Conservation (phyloP, 2,329 filamentous ascomycete genomes). For the Penicillium freii region DNA sequence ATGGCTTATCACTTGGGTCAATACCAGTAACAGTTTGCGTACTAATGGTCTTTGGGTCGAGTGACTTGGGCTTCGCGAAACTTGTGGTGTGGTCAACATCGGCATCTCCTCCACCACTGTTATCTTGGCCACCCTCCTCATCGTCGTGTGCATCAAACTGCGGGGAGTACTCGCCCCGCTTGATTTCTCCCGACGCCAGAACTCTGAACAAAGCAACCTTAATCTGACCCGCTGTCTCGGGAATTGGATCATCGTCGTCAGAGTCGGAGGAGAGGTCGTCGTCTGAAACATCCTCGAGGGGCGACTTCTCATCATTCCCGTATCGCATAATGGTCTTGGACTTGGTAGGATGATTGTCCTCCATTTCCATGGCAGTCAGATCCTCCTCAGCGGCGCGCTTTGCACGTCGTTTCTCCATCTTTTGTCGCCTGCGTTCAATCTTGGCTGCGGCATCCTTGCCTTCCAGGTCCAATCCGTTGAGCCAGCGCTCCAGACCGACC, state of each 20-base stretch:
- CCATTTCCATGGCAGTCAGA: constrained; percentile 46
- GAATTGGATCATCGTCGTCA: constrained; percentile 73
- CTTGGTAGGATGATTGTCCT: constrained; percentile 32
- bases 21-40: constrained; percentile 99
- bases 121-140: constrained; percentile 67
- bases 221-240: constrained; percentile 94
- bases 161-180: constrained; percentile 95
- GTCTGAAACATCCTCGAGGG: constrained; percentile 69
- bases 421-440: constrained; percentile 61
- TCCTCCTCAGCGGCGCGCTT: constrained; percentile 65
- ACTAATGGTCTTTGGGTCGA: constrained; percentile 96
- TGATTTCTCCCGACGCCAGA: constrained; percentile 92
- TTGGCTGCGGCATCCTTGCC: constrained; percentile 87
- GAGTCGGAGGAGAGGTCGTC: constrained; percentile 70
- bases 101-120: constrained; percentile 64
- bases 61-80: constrained; percentile 92
- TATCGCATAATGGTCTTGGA: constrained; percentile 69
- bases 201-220: constrained; percentile 97
- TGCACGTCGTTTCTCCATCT: constrained; percentile 79
- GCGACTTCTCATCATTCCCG: constrained; percentile 70
- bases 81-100: constrained; percentile 96
- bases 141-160: constrained; percentile 97
- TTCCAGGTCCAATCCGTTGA: constrained; percentile 93
- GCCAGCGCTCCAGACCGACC: constrained; percentile 91
- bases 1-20: constrained; percentile 92